Evolutionary conservation across 305 asterid species (phyloP), one percentile per base, ranked within the genome.

Genomic region (Fraxinus angustifolia): DNA sequence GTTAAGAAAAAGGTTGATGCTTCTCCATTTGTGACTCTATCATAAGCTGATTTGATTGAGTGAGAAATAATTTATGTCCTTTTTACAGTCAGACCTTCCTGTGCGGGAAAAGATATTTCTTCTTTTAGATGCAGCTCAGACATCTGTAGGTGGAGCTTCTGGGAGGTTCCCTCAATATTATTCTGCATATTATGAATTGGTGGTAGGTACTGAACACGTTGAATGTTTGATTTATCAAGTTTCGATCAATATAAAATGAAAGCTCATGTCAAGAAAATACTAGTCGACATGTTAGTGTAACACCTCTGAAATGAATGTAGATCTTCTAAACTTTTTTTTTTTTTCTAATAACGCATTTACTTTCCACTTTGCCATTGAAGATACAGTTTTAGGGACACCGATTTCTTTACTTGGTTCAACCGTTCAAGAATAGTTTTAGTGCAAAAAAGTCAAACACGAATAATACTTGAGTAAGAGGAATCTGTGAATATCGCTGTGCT

Each of bases 111-210:
- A 90, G 91, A 89, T 92, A 23, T 95, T 95, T 88, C 94, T 94
- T 85, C 92, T 95, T 79, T 87, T 95, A 82, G 99, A 94, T 88
- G 98, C 99, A n/a, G 98, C 97, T 58, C 99, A 95, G 84, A 94
- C 98, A 82, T 94, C 98, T 50, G 94, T 94, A 80, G 99, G 99
- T 75, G 98, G 99, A 81, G 97, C 95, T 89, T 87, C 94, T 60
- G 99, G 99, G 81, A 90, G 86, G 83, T 95, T 92, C 84, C 99
- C 99, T 84, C 98, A 95, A 79, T 95, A 92, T 89, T 92, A 92
- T 83, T 65, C 91, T 21, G 87, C 98, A 77, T 95, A 92, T 87
- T 91, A 90, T 87, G 99, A 95, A 83, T 88, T 95, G 89, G 98
- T 95, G 99, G 99, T 95, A 88, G 75, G 94, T 86, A 48, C 73